A percentile compares a stretch with the other conserved stretches of the same genome.
Conservation (phyloP, 2,329 filamentous ascomycete genomes). For the Xylaria sp. region DNA sequence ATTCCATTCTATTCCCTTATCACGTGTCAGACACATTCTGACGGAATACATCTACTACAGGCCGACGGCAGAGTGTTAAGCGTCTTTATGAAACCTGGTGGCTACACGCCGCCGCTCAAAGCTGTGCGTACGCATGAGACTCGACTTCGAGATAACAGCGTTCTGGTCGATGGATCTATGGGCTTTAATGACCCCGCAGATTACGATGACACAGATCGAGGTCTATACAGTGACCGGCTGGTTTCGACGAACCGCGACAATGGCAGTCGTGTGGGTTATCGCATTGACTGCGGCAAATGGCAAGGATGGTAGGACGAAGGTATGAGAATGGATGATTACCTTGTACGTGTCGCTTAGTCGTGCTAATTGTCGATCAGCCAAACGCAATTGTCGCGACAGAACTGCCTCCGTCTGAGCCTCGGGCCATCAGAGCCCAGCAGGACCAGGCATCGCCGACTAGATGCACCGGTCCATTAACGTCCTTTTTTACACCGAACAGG, state of each 20-base stretch:
- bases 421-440: neutral
- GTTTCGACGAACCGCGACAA: constrained; percentile 25
- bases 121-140: constrained; percentile 33
- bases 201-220: constrained; percentile 34
- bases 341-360: neutral
- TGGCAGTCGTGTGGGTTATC: constrained; percentile 11
- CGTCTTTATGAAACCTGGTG: constrained; percentile 62
- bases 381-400: too few species aligned
- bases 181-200: constrained; percentile 50
- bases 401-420: too few species aligned
- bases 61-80: constrained; percentile 70
- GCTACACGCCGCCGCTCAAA: constrained; percentile 29
- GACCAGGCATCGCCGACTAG: neutral
- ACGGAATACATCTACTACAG: constrained; percentile 33
- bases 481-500: too few species aligned
- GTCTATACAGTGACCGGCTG: constrained; percentile 50
- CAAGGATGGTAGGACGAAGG: constrained; percentile 23
- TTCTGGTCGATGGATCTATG: constrained; percentile 48
- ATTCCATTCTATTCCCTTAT: neutral
- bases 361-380: neutral
- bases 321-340: neutral
- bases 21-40: constrained; percentile 2
- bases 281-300: constrained; percentile 25
- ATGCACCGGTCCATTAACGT: neutral
- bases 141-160: constrained; percentile 32